Conservation (phyloP, 768 basidiomycete species). For the Lentinula detonsa region DNA sequence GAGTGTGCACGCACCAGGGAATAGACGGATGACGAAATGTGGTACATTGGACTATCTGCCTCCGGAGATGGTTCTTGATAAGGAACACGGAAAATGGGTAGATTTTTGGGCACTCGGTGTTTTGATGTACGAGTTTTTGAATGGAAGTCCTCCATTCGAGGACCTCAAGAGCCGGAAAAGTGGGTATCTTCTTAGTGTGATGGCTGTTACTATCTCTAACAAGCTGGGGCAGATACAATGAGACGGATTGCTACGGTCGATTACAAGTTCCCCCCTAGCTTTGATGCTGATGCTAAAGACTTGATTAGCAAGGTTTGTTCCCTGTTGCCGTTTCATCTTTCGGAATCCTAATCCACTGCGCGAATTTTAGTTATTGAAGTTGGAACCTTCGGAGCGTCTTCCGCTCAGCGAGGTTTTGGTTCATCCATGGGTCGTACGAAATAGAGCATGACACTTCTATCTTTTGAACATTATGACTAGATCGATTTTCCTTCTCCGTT, state of each 20-base stretch:
- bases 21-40: conserved; percentile 84
- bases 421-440: not conserved
- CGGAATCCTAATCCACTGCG: not conserved
- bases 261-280: conserved; percentile 33
- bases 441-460: not conserved
- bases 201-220: not conserved
- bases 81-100: conserved; percentile 16
- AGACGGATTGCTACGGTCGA: conserved; percentile 60
- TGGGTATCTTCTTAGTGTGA: conserved; percentile 13
- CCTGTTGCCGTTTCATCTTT: not conserved
- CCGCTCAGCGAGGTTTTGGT: not conserved
- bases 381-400: not conserved
- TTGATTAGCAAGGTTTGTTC: conserved; percentile 30
- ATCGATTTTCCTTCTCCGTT: not conserved
- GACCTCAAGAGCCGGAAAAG: conserved; percentile 51
- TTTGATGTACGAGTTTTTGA: conserved; percentile 47
- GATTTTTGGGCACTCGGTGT: not conserved
- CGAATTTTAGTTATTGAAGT: not conserved
- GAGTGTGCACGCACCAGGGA: conserved; percentile 94
- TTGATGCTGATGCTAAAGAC: conserved; percentile 38
- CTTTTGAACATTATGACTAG: too few species aligned
- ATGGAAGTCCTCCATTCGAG: conserved; percentile 71
- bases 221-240: conserved; percentile 49
- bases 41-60: conserved; percentile 96
- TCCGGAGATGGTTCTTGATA: conserved; percentile 81